Conservation (phyloP, 2,329 filamentous ascomycete genomes). For the Apiospora malaysiana region DNA sequence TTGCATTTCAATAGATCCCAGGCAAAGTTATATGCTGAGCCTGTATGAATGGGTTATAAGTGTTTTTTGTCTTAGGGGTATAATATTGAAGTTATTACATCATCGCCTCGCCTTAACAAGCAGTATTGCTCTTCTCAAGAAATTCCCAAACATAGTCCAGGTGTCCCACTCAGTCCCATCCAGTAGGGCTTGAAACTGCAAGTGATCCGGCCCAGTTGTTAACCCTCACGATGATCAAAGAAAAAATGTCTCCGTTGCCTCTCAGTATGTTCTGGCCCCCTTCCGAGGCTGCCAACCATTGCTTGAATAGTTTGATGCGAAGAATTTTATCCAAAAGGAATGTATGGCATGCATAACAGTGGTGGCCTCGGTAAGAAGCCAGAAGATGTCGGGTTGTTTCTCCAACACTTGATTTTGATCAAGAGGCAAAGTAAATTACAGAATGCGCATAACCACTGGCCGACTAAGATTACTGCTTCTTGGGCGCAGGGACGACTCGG, state of each 20-base stretch:
- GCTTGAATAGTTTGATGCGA: too few species aligned
- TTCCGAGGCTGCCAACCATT: background rate
- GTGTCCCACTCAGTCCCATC: background rate
- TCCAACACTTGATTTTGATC: background rate
- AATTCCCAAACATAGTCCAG: background rate
- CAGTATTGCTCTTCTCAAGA: background rate
- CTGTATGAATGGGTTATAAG: background rate
- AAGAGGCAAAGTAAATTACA: background rate
- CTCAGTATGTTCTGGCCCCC: background rate
- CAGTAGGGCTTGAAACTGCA: constrained; percentile 6
- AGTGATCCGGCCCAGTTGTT: background rate
- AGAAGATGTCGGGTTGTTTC: background rate
- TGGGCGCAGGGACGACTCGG: background rate
- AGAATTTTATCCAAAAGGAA: too few species aligned
- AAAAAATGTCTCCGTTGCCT: background rate
- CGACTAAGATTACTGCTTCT: background rate
- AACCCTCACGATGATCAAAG: background rate
- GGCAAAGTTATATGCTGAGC: background rate
- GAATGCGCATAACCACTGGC: background rate
- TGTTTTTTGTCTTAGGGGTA: constrained; percentile 12
- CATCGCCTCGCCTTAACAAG: background rate
- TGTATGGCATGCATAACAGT: background rate
- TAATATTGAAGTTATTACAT: constrained; percentile 1
- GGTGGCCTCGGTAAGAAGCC: background rate
- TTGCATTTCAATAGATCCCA: background rate